Percentiles rank a stretch among this genome's conserved stretches.
Conservation (phyloP, 768 basidiomycete species). For the Tricholoma terreum region DNA sequence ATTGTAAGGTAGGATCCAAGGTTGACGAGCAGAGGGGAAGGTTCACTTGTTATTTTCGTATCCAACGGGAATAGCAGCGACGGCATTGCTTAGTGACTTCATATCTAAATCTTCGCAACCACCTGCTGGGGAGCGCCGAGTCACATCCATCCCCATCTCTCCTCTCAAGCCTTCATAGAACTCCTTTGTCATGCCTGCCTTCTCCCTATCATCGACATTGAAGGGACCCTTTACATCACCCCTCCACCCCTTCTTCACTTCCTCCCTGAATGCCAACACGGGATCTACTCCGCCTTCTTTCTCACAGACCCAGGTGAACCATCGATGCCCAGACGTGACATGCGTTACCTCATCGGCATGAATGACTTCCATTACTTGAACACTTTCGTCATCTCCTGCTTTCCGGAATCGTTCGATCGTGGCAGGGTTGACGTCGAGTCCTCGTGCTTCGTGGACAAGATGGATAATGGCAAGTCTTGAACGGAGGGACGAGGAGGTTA, state of each 20-base stretch:
- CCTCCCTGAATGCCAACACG: conserved; percentile 61
- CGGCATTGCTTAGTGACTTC: conserved; percentile 8
- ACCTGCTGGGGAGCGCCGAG: neutral
- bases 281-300: conserved; percentile 51
- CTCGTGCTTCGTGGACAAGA: conserved; percentile 81
- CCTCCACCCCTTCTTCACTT: conserved; percentile 66
- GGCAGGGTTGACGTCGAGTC: conserved; percentile 78
- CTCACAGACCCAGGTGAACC: conserved; percentile 78
- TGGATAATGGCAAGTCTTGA: conserved; percentile 81
- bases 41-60: conserved; percentile 7
- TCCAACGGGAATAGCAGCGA: conserved; percentile 15
- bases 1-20: no score
- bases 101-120: conserved; percentile 2
- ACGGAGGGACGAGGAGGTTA: conserved; percentile 64
- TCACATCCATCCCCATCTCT: conserved; percentile 39
- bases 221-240: conserved; percentile 83
- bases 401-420: conserved; percentile 72
- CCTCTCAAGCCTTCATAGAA: conserved; percentile 75
- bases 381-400: conserved; percentile 65
- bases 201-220: conserved; percentile 68
- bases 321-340: conserved; percentile 78
- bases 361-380: conserved; percentile 67
- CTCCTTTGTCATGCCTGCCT: conserved; percentile 66
- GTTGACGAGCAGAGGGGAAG: neutral
- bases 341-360: conserved; percentile 82